phyloP scores from a whole-genome alignment of 768 basidiomycete genomes.

The Macrolepiota dolichaula region DNA sequence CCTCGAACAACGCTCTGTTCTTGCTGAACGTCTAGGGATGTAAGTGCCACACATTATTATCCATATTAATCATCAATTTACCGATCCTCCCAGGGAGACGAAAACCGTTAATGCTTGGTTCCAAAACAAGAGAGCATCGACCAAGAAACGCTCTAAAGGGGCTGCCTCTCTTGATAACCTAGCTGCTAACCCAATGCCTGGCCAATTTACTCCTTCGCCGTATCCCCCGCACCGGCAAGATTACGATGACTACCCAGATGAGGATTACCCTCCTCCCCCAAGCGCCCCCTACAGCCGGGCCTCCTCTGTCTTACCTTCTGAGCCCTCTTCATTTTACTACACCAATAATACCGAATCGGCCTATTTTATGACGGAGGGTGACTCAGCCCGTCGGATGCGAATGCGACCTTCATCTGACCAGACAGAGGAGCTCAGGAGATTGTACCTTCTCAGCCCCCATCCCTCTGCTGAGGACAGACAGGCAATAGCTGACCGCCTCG shows the following conservation, averaged over 20 bases:
- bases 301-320: conserved; percentile 29
- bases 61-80: conserved; percentile 14
- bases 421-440: conserved; percentile 63
- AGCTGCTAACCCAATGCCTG: conserved; percentile 13
- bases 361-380: conserved; percentile 47
- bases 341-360: conserved; percentile 46
- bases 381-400: conserved; percentile 37
- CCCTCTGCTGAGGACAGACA: conserved; percentile 68
- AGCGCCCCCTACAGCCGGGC: conserved; percentile 22
- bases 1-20: conserved; percentile 59
- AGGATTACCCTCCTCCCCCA: conserved; percentile 30
- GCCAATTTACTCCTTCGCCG: conserved; percentile 24
- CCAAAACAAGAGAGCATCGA: conserved; percentile 82
- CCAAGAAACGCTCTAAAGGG: conserved; percentile 54
- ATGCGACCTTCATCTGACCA: conserved; percentile 63
- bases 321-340: conserved; percentile 37
- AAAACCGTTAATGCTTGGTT: conserved; percentile 88
- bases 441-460: conserved; percentile 62
- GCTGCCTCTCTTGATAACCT: conserved; percentile 22
- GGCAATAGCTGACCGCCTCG: conserved; percentile 62
- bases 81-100: conserved; percentile 54
- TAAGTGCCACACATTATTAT: conserved; percentile 34
- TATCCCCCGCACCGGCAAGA: conserved; percentile 22
- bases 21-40: conserved; percentile 77
- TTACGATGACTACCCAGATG: conserved; percentile 27